Conservation (phyloP, 768 basidiomycete species). For the Pleurotus tuber-regium region DNA sequence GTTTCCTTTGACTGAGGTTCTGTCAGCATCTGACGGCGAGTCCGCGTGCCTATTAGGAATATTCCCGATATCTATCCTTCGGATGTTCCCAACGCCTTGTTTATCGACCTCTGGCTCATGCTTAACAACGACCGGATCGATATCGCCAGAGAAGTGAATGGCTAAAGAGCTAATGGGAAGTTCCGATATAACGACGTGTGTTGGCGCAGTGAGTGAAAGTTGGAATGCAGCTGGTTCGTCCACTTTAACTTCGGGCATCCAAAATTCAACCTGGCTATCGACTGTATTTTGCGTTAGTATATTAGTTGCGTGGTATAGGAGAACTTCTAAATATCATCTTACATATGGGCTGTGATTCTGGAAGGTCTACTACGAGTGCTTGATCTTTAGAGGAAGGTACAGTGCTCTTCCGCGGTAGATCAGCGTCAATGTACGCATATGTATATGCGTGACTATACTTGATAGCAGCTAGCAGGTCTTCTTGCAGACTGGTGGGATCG, state of each 20-base stretch:
- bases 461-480: constrained; percentile 74
- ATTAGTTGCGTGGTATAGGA: too few species aligned
- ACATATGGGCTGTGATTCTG: constrained; percentile 65
- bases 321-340: too few species aligned
- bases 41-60: constrained; percentile 21
- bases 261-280: constrained; percentile 66
- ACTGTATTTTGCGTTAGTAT: too few species aligned
- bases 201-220: constrained; percentile 56
- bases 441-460: too few species aligned
- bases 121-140: constrained; percentile 48
- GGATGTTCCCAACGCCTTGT: constrained; percentile 23
- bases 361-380: constrained; percentile 58
- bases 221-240: constrained; percentile 72
- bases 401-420: constrained; percentile 73
- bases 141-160: constrained; percentile 54
- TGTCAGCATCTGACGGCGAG: constrained; percentile 12
- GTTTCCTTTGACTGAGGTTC: constrained; percentile 30
- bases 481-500: constrained; percentile 52
- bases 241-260: constrained; percentile 60
- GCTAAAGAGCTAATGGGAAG: constrained; percentile 62
- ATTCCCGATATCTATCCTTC: constrained; percentile 46
- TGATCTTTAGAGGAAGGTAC: constrained; percentile 58
- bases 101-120: constrained; percentile 29
- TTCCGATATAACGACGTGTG: constrained; percentile 42
- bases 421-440: too few species aligned